Evolutionary conservation across 805 yeast genomes (phyloP), one percentile per base, ranked within the genome.

Genomic region (Grigorovia yakushimaensis): DNA sequence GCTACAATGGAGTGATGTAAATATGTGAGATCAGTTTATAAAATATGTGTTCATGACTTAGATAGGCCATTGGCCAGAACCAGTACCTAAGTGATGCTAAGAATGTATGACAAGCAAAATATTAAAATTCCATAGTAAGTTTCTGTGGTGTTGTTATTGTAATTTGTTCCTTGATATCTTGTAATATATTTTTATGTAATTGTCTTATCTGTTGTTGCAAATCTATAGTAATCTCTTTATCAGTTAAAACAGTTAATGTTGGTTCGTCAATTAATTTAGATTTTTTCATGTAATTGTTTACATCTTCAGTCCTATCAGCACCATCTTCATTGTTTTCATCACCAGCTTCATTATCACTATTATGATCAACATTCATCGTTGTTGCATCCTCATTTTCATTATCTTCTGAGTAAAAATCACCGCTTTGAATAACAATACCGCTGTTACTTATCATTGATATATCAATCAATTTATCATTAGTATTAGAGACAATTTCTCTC

Each of bases 361-460:
- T 17, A 33, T 18, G 18, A 9, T 30, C 13, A 7, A 18, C n/a
- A 27, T n/a, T 22, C 35, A 21, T 42, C 44, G 33, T 27, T 10
- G 9, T 27, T 20, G 19, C 44, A 20, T 42, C 44, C 11, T 17
- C 5, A 42, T 42, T 39, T 15, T 42, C 44, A 7, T 30, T 7
- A 42, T 65, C 68, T 37, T 67, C 57, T 4, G 73, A 68, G 20
- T 40, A 20, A 6, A 42, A 20, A 41, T 52, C 55, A 20, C 43
- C 41, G 36, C 63, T 54, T 30, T 54, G 59, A 4, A 58, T 44
- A 7, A 64, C 67, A 18, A 64, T 62, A 7, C 66, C 67, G 45
- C 67, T 62, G 46, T 63, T 61, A 43, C 58, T 61, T 21, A 64
- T 57, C 68, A 64, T 62, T 2, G 66, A 62, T n/a, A 64, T 64